Base-by-base conservation (phyloP, 2,329 filamentous ascomycete genomes). In the Aspergillus tamarii region DNA sequence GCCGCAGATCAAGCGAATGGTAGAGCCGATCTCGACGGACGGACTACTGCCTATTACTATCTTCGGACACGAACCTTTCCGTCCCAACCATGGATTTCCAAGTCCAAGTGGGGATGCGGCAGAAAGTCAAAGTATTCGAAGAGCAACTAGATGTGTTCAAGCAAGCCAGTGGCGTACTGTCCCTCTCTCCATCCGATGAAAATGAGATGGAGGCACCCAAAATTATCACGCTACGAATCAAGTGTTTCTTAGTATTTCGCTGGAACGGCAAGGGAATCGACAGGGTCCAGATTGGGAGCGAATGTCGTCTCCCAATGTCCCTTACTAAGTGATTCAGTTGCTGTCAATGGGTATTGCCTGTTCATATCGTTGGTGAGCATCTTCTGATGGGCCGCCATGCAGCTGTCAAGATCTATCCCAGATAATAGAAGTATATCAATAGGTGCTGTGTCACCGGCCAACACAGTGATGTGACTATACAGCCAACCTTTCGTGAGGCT, bases 381-480 rank as follows among this genome's bases (percentile, higher is more conserved):
- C 16, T 39, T 16, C n/a, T 23, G 9, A 30, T n/a, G 48, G 48
- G 9, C 16, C 7, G 48, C 19, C 26, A 32, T 52, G 19, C 48
- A 52, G 26, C 48, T 52, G 26, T 26, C 32, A 39, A 26, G 32
- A 39, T 16, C 21, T n/a, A 55, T 39, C 52, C 32, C n/a, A 9
- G 52, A 34, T 55, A 9, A 55, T 55, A 55, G 32, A 55, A 55
- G 32, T n/a, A 26, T 55, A 39, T 26, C 52, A 39, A 39, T 39
- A 55, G n/a, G n/a, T 36, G 30, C 52, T 19, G 52, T 55, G 52
- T 39, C 52, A 55, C 52, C 52, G 14, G 21, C 12, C 52, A 55
- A 39, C 36, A 34, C 30, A 21, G 36, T n/a, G 21, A 23, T 34
- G 34, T 39, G 28, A 39, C 52, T 23, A 23, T 55, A 55, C 30